Evolutionary conservation across 2,329 filamentous ascomycete species (phyloP).

Genomic region (Fusarium sororula): DNA sequence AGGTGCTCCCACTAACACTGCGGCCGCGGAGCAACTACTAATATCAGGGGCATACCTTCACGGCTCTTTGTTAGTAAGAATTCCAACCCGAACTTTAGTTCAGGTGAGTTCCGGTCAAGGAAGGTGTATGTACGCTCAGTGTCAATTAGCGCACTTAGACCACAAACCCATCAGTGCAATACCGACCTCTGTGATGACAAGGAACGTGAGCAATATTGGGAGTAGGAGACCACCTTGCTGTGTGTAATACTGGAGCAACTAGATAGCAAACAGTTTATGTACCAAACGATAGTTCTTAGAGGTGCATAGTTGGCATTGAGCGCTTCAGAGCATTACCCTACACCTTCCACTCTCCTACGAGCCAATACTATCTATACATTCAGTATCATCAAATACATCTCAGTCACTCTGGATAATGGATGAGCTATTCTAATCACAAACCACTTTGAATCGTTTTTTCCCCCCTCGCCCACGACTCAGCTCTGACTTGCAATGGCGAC

Average conservation of each 20-base stretch:
- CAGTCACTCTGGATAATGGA: neutral
- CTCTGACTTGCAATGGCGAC: too few relatives aligned
- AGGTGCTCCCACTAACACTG: neutral
- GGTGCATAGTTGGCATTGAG: neutral
- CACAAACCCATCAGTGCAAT: neutral
- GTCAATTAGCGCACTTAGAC: neutral
- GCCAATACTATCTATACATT: neutral
- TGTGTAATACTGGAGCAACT: neutral
- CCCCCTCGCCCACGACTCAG: too few relatives aligned
- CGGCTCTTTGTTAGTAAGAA: too few relatives aligned
- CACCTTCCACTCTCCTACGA: neutral
- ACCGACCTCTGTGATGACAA: neutral
- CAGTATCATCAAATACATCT: neutral
- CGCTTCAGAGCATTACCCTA: neutral
- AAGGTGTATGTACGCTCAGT: neutral
- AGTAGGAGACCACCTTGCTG: neutral
- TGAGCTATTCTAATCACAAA: neutral
- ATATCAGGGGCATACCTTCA: neutral
- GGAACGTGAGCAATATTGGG: neutral
- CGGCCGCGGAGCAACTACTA: constrained; percentile 3
- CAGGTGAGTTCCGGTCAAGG: neutral
- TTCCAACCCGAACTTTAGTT: neutral
- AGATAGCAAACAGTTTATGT: neutral
- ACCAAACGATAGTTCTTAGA: neutral
- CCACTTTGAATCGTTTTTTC: too few relatives aligned